A percentile compares a stretch with the other conserved stretches of the same genome.
Conservation (phyloP, 331 rosid genomes). For the Quercus tomentella region DNA sequence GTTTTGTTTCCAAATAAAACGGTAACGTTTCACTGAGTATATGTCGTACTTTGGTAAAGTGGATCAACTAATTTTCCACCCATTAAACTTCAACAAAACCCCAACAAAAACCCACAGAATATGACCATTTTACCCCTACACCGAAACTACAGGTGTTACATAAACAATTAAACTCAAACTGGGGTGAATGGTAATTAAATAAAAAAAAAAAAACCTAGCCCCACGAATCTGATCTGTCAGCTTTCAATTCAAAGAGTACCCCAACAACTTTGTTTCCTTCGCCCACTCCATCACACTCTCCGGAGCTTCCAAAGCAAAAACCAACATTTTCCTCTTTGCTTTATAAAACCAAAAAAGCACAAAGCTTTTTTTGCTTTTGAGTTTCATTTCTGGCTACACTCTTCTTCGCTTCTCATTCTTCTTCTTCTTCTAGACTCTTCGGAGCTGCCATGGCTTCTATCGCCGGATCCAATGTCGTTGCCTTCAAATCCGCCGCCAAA, state of each 20-base stretch:
- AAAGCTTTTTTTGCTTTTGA: background rate
- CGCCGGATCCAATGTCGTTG: constrained; percentile 52
- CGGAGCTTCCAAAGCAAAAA: constrained; percentile 60
- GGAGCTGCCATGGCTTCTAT: constrained; percentile 64
- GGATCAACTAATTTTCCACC: no score
- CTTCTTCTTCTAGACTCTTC: constrained; percentile 20
- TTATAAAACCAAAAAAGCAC: background rate
- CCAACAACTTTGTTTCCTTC: constrained; percentile 31
- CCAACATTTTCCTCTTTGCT: background rate
- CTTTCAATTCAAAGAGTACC: background rate
- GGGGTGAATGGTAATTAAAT: no score
- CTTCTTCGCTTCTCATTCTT: constrained; percentile 6
- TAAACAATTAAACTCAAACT: no score
- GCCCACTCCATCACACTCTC: constrained; percentile 19
- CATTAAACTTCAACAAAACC: no score
- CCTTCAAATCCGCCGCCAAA: constrained; percentile 35
- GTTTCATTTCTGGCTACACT: constrained; percentile 27
- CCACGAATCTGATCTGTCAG: background rate
- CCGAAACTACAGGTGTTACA: no score
- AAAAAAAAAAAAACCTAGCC: background rate
- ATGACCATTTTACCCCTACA: no score
- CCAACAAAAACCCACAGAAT: no score
- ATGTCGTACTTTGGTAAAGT: no score
- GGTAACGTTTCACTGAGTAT: no score
- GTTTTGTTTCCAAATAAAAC: no score